phyloP scores from a whole-genome alignment of 2,329 filamentous ascomycete genomes.

The Aspergillus unguis region DNA sequence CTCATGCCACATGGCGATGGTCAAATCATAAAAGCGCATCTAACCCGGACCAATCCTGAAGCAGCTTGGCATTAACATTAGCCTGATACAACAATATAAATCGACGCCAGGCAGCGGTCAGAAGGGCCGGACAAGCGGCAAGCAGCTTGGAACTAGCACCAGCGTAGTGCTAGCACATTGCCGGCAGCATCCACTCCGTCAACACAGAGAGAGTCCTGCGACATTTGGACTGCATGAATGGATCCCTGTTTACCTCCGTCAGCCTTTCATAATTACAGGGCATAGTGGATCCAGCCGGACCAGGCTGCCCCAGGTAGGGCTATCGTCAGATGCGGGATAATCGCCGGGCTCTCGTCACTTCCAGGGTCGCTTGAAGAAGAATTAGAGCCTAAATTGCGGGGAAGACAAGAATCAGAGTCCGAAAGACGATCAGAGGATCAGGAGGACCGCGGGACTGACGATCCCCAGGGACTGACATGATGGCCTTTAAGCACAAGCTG shows the following conservation, averaged over 20 bases:
- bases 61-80: neutral
- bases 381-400: constrained; percentile 2
- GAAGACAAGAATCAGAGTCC: neutral
- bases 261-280: neutral
- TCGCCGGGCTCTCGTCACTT: neutral
- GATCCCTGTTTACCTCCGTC: neutral
- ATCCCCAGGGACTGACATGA: constrained; percentile 14
- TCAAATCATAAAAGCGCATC: constrained; percentile 8
- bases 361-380: neutral
- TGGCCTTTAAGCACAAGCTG: neutral
- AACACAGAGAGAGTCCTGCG: neutral
- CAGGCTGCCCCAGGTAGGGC: neutral
- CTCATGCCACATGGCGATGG: neutral
- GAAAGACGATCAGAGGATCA: neutral
- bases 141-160: neutral
- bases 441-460: constrained; percentile 7
- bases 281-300: neutral
- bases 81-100: neutral
- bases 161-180: constrained; percentile 7
- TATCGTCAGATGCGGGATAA: constrained; percentile 1
- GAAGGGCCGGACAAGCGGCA: constrained; percentile 13
- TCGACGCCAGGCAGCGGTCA: constrained; percentile 10
- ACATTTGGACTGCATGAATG: neutral
- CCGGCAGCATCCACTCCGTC: constrained; percentile 3
- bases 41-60: neutral